phyloP scores from a whole-genome alignment of 169 alveolate genomes.

The Babesia sp. region DNA sequence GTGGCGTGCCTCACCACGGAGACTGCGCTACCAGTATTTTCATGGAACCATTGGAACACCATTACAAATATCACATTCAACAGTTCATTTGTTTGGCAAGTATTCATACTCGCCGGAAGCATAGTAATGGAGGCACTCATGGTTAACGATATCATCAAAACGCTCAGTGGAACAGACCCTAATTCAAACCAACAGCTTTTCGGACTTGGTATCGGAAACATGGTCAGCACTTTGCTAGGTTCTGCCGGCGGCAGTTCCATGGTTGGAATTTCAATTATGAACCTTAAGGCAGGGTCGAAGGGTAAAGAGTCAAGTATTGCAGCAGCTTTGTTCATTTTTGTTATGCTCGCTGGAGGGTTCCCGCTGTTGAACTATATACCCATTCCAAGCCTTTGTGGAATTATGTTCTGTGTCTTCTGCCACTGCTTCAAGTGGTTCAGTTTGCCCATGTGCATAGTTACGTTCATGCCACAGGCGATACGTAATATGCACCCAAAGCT shows the following conservation, averaged over 20 bases:
- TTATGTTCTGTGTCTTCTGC: slow-evolving; percentile 77
- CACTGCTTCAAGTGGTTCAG: slow-evolving; percentile 86
- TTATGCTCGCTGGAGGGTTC: slow-evolving; percentile 74
- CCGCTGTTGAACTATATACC: slow-evolving; percentile 79
- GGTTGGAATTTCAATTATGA: slow-evolving; percentile 81
- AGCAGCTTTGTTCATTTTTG: slow-evolving; percentile 70
- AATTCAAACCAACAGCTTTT: slow-evolving; percentile 77
- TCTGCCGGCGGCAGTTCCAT: slow-evolving; percentile 81
- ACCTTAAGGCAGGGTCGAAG: slow-evolving; percentile 76
- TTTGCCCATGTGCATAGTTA: slow-evolving; percentile 75
- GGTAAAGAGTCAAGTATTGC: slow-evolving; percentile 80
- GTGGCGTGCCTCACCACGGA: slow-evolving; percentile 71
- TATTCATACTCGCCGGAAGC: slow-evolving; percentile 64
- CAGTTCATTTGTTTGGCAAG: slow-evolving; percentile 60
- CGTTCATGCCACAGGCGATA: slow-evolving; percentile 76
- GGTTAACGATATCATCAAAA: slow-evolving; percentile 77
- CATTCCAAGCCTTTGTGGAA: slow-evolving; percentile 78
- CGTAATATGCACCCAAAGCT: slow-evolving; percentile 75
- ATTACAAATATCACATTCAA: slow-evolving; percentile 59
- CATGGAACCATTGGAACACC: slow-evolving; percentile 50
- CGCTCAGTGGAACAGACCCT: slow-evolving; percentile 73
- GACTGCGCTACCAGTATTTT: slow-evolving; percentile 67
- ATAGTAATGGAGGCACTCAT: slow-evolving; percentile 73
- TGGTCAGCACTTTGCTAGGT: slow-evolving; percentile 73
- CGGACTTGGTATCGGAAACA: slow-evolving; percentile 75